These are phyloP conservation scores for Pharnaceum exiguum DNA, from an alignment of 148 eudicot genomes.

Conservation along the genomic window DNA sequence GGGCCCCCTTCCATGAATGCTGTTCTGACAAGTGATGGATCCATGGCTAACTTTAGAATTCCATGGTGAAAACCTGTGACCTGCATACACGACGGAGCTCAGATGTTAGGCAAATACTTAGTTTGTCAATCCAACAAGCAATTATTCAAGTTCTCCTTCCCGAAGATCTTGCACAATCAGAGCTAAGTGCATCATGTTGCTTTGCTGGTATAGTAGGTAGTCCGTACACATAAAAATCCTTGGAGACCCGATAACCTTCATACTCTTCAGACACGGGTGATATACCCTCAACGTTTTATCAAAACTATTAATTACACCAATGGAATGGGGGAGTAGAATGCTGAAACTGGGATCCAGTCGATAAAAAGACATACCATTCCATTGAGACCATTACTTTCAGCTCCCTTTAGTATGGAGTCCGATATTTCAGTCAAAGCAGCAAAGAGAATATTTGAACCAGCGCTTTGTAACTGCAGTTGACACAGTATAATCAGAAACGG, in stretches of 20 bases:
- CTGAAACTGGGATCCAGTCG: not conserved
- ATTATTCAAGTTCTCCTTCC: too few species aligned
- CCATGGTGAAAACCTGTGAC: conserved; percentile 93
- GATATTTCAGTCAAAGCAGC: conserved; percentile 92
- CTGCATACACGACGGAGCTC: conserved; percentile 25
- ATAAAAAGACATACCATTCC: conserved; percentile 89
- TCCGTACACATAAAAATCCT: too few species aligned
- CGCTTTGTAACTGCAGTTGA: conserved; percentile 62
- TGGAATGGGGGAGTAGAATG: too few species aligned
- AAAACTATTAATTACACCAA: too few species aligned
- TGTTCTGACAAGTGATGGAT: conserved; percentile 82
- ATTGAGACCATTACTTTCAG: conserved; percentile 85
- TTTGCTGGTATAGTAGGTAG: too few species aligned
- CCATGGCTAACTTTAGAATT: conserved; percentile 90
- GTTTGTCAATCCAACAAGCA: too few species aligned
- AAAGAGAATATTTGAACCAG: conserved; percentile 87
- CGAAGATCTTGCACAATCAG: too few species aligned
- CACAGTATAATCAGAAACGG: conserved; percentile 11
- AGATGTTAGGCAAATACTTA: conserved; percentile 2
- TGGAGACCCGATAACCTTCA: too few species aligned
- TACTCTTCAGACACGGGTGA: too few species aligned
- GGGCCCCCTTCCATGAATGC: conserved; percentile 98
- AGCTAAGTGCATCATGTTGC: too few species aligned
- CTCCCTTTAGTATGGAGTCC: conserved; percentile 93
- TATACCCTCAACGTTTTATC: too few species aligned